Percentiles rank a stretch among this genome's conserved stretches.
Conservation (phyloP, 2,329 filamentous ascomycete genomes). For the Leptographium wingfieldii region DNA sequence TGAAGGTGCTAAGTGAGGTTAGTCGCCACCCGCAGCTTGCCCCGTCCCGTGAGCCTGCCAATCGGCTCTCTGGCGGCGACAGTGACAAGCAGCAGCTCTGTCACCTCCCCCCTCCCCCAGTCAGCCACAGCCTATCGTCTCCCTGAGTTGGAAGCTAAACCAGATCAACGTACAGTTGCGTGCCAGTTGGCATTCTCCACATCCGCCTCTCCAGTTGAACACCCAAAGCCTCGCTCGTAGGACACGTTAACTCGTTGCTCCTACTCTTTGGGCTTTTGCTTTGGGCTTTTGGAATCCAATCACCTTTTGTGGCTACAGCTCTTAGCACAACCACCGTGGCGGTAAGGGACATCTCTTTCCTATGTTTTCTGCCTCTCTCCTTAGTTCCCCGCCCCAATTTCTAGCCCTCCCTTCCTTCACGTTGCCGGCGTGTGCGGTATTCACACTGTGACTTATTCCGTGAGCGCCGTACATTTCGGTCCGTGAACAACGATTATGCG, state of each 20-base stretch:
- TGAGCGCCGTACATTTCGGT: background rate
- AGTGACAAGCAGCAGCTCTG: background rate
- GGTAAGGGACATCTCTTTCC: conserved; percentile 29
- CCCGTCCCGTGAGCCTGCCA: background rate
- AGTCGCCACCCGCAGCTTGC: background rate
- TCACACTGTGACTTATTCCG: background rate
- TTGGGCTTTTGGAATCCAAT: conserved; percentile 34
- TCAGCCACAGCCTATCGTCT: background rate
- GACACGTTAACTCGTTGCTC: conserved; percentile 56
- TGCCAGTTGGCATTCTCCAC: conserved; percentile 25
- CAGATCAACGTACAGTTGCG: conserved; percentile 23
- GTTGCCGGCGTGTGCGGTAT: background rate
- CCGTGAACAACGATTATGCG: background rate
- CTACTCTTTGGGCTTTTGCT: conserved; percentile 30
- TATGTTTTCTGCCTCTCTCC: background rate
- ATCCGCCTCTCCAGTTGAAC: conserved; percentile 20
- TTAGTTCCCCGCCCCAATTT: background rate
- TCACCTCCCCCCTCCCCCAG: too few species aligned
- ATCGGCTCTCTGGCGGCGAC: background rate
- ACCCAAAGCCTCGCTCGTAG: conserved; percentile 34
- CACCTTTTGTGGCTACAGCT: conserved; percentile 19
- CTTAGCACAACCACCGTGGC: conserved; percentile 24
- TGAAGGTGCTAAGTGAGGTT: background rate
- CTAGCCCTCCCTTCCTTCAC: background rate
- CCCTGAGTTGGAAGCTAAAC: background rate